Conservation (phyloP, 2,329 filamentous ascomycete genomes). For the Pseudopyrenochaeta lycopersici region DNA sequence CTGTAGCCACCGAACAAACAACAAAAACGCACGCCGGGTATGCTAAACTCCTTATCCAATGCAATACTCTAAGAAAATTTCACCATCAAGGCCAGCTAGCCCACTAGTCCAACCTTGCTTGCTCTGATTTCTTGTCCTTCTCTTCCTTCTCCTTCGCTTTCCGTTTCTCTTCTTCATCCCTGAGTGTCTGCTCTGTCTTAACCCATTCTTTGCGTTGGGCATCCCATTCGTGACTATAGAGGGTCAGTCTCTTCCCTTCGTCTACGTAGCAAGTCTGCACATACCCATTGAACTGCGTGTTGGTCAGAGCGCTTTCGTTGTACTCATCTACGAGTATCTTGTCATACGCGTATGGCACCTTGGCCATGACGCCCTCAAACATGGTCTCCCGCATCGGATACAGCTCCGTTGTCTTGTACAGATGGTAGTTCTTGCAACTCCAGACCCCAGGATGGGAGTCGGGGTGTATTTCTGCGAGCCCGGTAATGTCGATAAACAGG, state of each 20-base stretch:
- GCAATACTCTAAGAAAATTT: not conserved
- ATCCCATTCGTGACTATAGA: constrained; percentile 67
- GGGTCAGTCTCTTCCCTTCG: constrained; percentile 7
- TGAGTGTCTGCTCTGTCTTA: constrained; percentile 43
- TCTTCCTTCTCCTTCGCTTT: constrained; percentile 20
- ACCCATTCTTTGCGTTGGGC: constrained; percentile 68
- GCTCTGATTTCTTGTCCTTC: constrained; percentile 14
- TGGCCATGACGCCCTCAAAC: constrained; percentile 77
- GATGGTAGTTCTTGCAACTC: constrained; percentile 83
- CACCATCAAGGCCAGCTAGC: constrained; percentile 24
- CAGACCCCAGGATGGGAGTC: constrained; percentile 69
- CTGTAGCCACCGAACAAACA: constrained; percentile 1
- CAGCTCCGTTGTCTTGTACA: constrained; percentile 74
- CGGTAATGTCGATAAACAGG: constrained; percentile 86
- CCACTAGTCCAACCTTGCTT: constrained; percentile 27
- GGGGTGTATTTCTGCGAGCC: constrained; percentile 72
- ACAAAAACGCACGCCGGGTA: constrained; percentile 1
- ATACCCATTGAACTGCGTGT: constrained; percentile 69
- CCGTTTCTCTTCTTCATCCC: constrained; percentile 19
- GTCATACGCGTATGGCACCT: constrained; percentile 75
- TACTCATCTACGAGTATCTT: constrained; percentile 73
- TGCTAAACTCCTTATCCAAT: constrained; percentile 9
- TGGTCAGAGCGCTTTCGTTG: constrained; percentile 66
- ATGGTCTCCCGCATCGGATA: constrained; percentile 78
- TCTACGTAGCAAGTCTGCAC: not conserved